Percentiles rank a stretch among this genome's conserved stretches.
phyloP scores from a whole-genome alignment of 2,329 filamentous ascomycete species.

The Ascochyta pisi region DNA sequence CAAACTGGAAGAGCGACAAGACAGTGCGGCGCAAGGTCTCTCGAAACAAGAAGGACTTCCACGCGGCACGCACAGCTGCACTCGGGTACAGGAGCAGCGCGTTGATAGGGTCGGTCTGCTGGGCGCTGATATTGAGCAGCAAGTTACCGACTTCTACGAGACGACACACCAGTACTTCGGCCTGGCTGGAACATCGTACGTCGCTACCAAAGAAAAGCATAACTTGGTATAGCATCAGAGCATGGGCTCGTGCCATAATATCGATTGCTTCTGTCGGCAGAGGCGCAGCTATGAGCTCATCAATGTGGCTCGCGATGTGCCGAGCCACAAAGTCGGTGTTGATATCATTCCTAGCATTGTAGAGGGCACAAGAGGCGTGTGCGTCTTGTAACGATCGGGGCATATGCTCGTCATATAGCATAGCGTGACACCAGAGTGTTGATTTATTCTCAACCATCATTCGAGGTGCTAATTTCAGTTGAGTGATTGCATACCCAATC shows the following conservation, averaged over 20 bases:
- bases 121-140: conserved; percentile 14
- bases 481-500: conserved; percentile 35
- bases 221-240: conserved; percentile 38
- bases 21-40: conserved; percentile 63
- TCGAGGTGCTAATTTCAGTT: conserved; percentile 34
- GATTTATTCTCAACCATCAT: conserved; percentile 58
- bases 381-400: conserved; percentile 62
- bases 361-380: conserved; percentile 61
- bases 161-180: conserved; percentile 24
- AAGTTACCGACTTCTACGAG: conserved; percentile 23
- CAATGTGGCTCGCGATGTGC: conserved; percentile 55
- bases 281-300: conserved; percentile 50
- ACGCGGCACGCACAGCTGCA: conserved; percentile 50
- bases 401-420: conserved; percentile 61
- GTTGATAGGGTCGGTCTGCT: conserved; percentile 23
- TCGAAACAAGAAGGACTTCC: conserved; percentile 60
- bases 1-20: conserved; percentile 57
- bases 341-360: conserved; percentile 56
- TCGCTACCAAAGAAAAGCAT: conserved; percentile 39
- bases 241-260: conserved; percentile 37
- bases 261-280: conserved; percentile 24
- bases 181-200: conserved; percentile 26
- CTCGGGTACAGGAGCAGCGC: conserved; percentile 51
- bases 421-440: conserved; percentile 62
- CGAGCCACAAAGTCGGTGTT: conserved; percentile 60